Conservation (phyloP, 208 protist species). For the Wallacemonas rigidus region DNA sequence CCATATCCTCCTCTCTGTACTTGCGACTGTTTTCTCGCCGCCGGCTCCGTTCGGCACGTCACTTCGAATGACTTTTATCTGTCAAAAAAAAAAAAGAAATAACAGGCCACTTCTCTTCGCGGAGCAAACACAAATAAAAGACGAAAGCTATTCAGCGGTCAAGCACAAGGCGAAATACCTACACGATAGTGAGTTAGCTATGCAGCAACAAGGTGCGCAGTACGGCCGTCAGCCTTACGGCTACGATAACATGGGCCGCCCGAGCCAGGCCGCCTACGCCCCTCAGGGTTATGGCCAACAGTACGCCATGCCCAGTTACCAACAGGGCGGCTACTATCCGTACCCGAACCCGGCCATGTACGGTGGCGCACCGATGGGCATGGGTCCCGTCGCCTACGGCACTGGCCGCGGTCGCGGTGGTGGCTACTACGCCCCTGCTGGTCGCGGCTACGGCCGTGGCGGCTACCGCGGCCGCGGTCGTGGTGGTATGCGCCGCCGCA, state of each 20-base stretch:
- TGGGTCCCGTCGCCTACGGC: constrained; percentile 22
- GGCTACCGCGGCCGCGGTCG: constrained; percentile 48
- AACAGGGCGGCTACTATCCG: constrained; percentile 29
- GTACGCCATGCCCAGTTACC: constrained; percentile 35
- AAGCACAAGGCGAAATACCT: background rate
- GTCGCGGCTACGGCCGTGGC: constrained; percentile 16
- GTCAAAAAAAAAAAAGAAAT: background rate
- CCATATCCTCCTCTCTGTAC: background rate
- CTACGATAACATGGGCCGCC: constrained; percentile 31
- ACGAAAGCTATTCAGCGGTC: background rate
- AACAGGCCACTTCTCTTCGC: background rate
- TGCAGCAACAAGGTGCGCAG: constrained; percentile 21
- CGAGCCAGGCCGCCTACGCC: constrained; percentile 20
- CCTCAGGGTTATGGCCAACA: constrained; percentile 35
- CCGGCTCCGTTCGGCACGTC: background rate
- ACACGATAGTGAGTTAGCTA: constrained; percentile 7
- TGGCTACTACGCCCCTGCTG: constrained; percentile 28
- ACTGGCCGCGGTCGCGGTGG: constrained; percentile 28
- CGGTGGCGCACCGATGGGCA: constrained; percentile 9
- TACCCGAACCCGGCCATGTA: constrained; percentile 28
- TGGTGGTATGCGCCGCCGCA: constrained; percentile 47
- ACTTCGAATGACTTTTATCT: background rate
- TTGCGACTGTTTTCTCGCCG: background rate
- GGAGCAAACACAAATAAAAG: background rate
- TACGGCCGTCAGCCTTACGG: constrained; percentile 35